phyloP scores from a whole-genome alignment of 805 yeast species.

The Saccharomycopsis guyanensis region DNA sequence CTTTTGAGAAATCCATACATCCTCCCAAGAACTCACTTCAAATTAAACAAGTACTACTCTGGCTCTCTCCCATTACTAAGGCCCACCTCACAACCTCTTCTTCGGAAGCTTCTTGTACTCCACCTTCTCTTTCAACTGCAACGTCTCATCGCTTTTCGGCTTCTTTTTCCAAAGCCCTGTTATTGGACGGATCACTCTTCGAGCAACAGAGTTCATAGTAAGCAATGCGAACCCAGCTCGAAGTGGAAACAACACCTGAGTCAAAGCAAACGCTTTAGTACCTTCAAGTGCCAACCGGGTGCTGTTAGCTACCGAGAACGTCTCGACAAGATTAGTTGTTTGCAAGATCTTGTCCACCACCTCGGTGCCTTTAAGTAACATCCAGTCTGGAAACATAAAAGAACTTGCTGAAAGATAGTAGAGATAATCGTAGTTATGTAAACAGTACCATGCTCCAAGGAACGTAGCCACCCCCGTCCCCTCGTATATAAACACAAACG shows the following conservation, averaged over 20 bases:
- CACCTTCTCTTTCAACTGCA: constrained; percentile 1
- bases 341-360: constrained; percentile 5
- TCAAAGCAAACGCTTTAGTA: constrained; percentile 7
- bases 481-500: constrained; percentile 12
- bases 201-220: constrained; percentile 1
- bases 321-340: constrained; percentile 1
- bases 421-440: constrained; percentile 6
- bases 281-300: constrained; percentile 4
- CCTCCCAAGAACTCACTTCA: too few species aligned
- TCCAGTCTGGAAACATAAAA: constrained; percentile 3
- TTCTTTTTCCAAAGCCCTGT: background rate
- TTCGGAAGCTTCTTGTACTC: constrained; percentile 13
- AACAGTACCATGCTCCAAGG: constrained; percentile 6
- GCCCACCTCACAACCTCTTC: constrained; percentile 8
- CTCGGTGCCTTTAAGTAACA: constrained; percentile 6
- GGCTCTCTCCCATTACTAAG: too few species aligned
- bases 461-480: constrained; percentile 9
- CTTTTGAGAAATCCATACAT: too few species aligned
- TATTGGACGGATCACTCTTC: constrained; percentile 3
- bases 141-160: background rate
- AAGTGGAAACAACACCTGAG: constrained; percentile 10
- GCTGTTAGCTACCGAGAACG: constrained; percentile 2
- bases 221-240: constrained; percentile 8
- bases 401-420: background rate
- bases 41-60: too few species aligned